phyloP scores from a whole-genome alignment of 148 eudicot species.

The Selenicereus undatus region DNA sequence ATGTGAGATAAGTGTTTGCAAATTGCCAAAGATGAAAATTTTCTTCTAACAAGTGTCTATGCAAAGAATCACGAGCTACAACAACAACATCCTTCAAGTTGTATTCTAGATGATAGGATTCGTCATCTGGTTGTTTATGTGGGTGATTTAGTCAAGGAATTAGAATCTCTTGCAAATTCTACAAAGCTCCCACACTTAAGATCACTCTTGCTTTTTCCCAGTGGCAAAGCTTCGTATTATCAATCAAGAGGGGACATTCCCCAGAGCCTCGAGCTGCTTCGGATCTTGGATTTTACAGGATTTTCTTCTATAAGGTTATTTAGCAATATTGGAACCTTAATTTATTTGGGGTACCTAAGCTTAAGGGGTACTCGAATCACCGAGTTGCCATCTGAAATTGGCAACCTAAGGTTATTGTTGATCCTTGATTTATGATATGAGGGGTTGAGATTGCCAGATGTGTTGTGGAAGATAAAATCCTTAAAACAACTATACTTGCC shows the following conservation, averaged over 20 bases:
- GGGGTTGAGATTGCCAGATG: neutral
- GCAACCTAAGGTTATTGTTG: conserved; percentile 10
- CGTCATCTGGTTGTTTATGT: neutral
- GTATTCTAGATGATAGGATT: neutral
- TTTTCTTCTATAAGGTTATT: neutral
- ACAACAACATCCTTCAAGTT: too few species aligned
- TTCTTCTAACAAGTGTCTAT: neutral
- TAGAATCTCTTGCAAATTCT: too few species aligned
- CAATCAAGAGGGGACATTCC: neutral
- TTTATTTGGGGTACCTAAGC: conserved; percentile 16
- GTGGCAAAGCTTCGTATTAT: too few species aligned
- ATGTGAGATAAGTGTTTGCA: conserved; percentile 20
- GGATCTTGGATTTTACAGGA: conserved; percentile 17
- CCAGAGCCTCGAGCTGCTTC: neutral
- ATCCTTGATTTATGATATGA: conserved; percentile 13
- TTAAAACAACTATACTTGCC: conserved; percentile 16
- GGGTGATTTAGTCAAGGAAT: neutral
- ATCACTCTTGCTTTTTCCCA: conserved; percentile 11
- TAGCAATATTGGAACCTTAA: neutral
- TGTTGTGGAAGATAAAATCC: conserved; percentile 7
- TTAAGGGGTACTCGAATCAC: conserved; percentile 2
- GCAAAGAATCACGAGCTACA: too few species aligned
- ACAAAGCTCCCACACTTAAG: neutral
- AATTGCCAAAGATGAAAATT: conserved; percentile 7
- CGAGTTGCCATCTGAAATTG: neutral